Conservation (phyloP, 1,139 yeast genomes). For the Scheffersomyces lignicola region DNA sequence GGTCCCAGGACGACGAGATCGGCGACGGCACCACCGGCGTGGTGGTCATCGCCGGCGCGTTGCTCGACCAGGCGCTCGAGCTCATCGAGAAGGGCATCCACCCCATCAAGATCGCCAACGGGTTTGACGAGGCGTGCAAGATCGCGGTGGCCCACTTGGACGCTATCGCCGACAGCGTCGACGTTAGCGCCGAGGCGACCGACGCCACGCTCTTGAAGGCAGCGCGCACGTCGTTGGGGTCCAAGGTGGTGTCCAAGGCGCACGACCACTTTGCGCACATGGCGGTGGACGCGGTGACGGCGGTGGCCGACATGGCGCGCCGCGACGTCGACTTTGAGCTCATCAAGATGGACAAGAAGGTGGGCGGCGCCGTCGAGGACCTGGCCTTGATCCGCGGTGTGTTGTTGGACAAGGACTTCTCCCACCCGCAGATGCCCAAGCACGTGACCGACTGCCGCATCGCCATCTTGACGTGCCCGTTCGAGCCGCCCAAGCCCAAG, state of each 20-base stretch:
- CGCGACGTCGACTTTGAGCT: conserved; percentile 96
- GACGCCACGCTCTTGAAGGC: conserved; percentile 73
- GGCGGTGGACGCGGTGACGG: conserved; percentile 95
- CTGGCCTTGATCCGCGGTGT: conserved; percentile 87
- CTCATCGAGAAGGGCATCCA: conserved; percentile 96
- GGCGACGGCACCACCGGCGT: conserved; percentile 99
- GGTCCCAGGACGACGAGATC: conserved; percentile 96
- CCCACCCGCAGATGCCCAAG: conserved; percentile 98
- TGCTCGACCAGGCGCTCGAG: conserved; percentile 91
- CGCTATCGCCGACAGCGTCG: conserved; percentile 63
- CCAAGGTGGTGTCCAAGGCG: conserved; percentile 91
- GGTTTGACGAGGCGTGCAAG: conserved; percentile 95
- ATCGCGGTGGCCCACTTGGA: conserved; percentile 82
- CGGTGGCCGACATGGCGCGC: conserved; percentile 89
- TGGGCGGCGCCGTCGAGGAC: conserved; percentile 91
- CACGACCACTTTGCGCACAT: conserved; percentile 93
- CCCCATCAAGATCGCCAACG: conserved; percentile 95
- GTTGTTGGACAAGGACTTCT: conserved; percentile 90
- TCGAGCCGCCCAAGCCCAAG: conserved; percentile 99
- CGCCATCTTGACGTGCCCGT: conserved; percentile 96
- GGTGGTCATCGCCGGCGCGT: conserved; percentile 92
- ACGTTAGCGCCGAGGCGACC: conserved; percentile 47
- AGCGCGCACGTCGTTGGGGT: conserved; percentile 92
- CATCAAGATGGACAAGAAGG: conserved; percentile 92
- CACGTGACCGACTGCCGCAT: conserved; percentile 75